A percentile compares a stretch with the other conserved stretches of the same genome.
Evolutionary conservation across 108 stramenopile species (phyloP).

Genomic region (Tribonema minus): DNA sequence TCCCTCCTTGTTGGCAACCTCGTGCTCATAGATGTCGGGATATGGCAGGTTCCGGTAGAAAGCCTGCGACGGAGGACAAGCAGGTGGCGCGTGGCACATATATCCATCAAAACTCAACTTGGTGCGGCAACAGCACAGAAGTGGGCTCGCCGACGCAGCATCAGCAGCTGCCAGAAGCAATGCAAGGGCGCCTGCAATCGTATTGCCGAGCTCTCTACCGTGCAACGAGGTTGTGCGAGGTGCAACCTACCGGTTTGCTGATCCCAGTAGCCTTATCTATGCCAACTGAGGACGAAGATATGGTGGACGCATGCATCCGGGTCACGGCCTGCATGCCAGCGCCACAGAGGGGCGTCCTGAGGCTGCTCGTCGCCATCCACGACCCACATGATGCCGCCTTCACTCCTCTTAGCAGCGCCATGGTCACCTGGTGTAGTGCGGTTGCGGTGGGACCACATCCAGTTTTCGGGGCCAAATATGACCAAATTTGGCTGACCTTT

Average conservation of each 20-base stretch:
- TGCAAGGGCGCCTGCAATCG: neutral
- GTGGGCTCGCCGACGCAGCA: neutral
- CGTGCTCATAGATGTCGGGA: slow-evolving; percentile 83
- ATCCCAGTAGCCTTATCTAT: slow-evolving; percentile 39
- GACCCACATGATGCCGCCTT: no score
- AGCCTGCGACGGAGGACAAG: neutral
- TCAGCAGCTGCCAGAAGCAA: neutral
- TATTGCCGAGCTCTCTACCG: neutral
- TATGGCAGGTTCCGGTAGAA: slow-evolving; percentile 82
- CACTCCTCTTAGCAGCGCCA: no score
- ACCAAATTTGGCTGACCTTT: no score
- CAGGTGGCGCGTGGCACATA: neutral
- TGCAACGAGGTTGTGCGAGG: neutral
- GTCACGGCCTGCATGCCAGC: no score
- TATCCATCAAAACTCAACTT: no score
- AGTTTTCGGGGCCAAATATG: no score
- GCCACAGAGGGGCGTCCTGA: no score
- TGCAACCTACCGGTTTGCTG: slow-evolving; percentile 17
- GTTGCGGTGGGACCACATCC: no score
- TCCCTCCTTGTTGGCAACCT: slow-evolving; percentile 82
- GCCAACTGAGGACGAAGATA: slow-evolving; percentile 28
- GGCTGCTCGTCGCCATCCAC: no score
- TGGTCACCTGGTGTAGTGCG: no score
- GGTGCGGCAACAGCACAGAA: neutral
- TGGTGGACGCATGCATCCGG: no score